phyloP scores from a whole-genome alignment of 805 yeast species.

The Yarrowia bubula region DNA sequence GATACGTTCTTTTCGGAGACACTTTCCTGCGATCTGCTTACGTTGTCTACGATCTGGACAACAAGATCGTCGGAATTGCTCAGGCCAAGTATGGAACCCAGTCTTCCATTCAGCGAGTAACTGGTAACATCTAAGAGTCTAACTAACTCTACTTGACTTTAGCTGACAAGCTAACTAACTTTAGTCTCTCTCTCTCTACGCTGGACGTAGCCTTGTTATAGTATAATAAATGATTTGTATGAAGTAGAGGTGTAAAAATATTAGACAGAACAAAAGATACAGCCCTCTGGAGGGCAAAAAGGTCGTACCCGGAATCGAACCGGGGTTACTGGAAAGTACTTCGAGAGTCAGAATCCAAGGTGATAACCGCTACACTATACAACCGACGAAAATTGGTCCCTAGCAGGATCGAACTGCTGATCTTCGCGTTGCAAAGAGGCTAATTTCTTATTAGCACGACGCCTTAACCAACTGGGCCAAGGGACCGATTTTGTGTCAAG shows the following conservation, averaged over 20 bases:
- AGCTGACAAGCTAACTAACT: too few species aligned
- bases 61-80: conserved; percentile 55
- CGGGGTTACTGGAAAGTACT: conserved; percentile 24
- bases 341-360: conserved; percentile 23
- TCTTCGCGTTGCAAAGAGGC: conserved; percentile 43
- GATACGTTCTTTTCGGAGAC: conserved; percentile 49
- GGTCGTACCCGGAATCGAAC: conserved; percentile 26
- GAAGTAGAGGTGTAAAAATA: too few species aligned
- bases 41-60: conserved; percentile 63
- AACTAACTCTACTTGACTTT: too few species aligned
- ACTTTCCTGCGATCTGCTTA: conserved; percentile 61
- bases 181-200: too few species aligned
- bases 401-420: conserved; percentile 49
- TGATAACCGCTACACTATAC: conserved; percentile 25
- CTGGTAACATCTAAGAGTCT: not conserved
- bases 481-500: not conserved
- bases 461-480: conserved; percentile 29
- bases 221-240: not conserved
- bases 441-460: conserved; percentile 27
- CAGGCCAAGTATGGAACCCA: conserved; percentile 39
- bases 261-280: not conserved
- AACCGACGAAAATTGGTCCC: conserved; percentile 34
- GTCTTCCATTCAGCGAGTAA: not conserved
- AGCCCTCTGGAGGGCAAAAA: not conserved
- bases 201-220: not conserved